Evolutionary conservation across 306 rosid species (phyloP), one percentile per base, ranked within the genome.

Genomic region (Geum urbanum): DNA sequence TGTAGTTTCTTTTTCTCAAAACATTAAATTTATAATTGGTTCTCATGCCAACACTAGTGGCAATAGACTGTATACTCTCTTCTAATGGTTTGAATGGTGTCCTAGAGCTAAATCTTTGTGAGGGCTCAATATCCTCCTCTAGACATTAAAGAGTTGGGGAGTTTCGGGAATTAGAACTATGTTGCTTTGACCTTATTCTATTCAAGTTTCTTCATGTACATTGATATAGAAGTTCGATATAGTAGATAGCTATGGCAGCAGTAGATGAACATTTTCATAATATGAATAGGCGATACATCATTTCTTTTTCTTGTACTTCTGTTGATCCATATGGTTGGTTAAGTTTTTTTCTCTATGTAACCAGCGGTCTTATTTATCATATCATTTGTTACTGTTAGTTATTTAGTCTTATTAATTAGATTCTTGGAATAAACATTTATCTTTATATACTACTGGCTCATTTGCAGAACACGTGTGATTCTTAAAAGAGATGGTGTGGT

Each of bases 401-500:
- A 8, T 19, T 32, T 24, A 4, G 12, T 56, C n/a, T 35, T 9
- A 35, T 3, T 44, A 18, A 16, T 9, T 52, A 63, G 48, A 62
- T 46, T 10, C 8, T 70, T 20, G 7, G 56, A 9, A 20, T 6
- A 41, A 14, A 49, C 5, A 54, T 27, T 39, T 71, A 20, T 40
- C 4, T 24, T 11, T 13, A 24, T 7, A 1, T 39, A 70, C 20
- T 74, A 35, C 67, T 41, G 8, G 5, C 59, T 46, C 78, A 72
- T 72, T 75, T 76, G 78, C 85, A 90, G 96, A 79, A 92, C 96
- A 6, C 94, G 82, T 27, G 92, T 92, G 67, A 84, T 92, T 63
- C 90, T 92, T 52, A 92, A 88, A 84, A 86, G 80, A 77, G 88
- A 83, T 70, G 92, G 96, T 73, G 96, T 85, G 13, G 80, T 84